Percentiles rank a stretch among this genome's conserved stretches.
Evolutionary conservation across 2,329 filamentous ascomycete species (phyloP).

Genomic region (Penicillium capsulatum): DNA sequence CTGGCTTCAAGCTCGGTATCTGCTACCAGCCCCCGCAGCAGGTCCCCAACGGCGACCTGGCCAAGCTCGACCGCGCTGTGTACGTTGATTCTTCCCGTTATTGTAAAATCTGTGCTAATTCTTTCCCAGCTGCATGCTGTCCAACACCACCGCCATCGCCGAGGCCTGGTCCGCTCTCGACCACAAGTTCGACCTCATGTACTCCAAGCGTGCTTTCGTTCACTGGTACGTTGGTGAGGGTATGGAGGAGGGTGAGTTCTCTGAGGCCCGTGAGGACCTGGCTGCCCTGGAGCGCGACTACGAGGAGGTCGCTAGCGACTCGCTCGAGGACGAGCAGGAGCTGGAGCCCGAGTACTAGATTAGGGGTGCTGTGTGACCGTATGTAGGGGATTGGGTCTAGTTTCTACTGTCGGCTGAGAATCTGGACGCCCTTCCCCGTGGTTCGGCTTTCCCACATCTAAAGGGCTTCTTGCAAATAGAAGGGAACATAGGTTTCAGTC

Average conservation of each 20-base stretch:
- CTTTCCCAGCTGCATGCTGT: slow-evolving; percentile 75
- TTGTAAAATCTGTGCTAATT: slow-evolving; percentile 24
- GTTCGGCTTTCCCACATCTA: slow-evolving; percentile 25
- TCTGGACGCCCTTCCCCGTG: slow-evolving; percentile 20
- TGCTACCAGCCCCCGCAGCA: slow-evolving; percentile 97
- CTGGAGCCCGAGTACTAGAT: slow-evolving; percentile 86
- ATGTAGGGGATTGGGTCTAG: slow-evolving; percentile 16
- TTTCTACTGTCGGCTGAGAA: slow-evolving; percentile 23
- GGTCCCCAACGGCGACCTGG: slow-evolving; percentile 94
- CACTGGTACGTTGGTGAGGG: slow-evolving; percentile 99
- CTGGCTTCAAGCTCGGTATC: slow-evolving; percentile 99
- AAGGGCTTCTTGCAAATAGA: slow-evolving; percentile 35
- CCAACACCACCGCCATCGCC: slow-evolving; percentile 91
- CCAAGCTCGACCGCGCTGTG: slow-evolving; percentile 97
- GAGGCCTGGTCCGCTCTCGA: slow-evolving; percentile 97
- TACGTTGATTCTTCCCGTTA: slow-evolving; percentile 51
- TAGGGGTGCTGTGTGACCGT: slow-evolving; percentile 21
- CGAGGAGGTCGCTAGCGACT: slow-evolving; percentile 96
- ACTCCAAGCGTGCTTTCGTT: slow-evolving; percentile 99
- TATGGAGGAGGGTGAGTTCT: slow-evolving; percentile 99
- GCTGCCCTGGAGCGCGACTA: slow-evolving; percentile 97
- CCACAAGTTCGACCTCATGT: slow-evolving; percentile 99
- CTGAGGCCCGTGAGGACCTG: slow-evolving; percentile 96
- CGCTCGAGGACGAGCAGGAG: slow-evolving; percentile 71
- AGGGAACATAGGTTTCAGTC: slow-evolving; percentile 37